Base-by-base conservation (phyloP, 139 green algal species). In the Volvox africanus region DNA sequence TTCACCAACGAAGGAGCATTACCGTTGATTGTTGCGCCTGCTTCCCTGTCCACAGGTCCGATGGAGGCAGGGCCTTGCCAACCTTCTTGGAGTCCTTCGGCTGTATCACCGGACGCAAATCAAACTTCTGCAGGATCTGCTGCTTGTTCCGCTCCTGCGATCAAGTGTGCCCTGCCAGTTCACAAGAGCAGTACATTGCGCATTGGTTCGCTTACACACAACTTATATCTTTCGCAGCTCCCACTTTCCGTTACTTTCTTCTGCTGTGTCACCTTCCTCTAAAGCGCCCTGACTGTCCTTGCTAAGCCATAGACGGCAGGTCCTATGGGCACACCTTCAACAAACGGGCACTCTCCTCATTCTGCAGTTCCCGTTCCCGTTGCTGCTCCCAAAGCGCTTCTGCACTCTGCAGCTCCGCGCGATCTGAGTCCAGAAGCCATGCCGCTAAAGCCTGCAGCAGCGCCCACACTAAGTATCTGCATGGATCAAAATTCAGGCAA, bases 51-150 rank as follows among this genome's bases (percentile, higher is more conserved):
- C 55, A 88, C 3, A 77, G 68, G 22, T 71, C 79, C 17, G 80
- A 32, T 33, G 77, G 3, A 14, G 77, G 67, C 26, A 0, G 33
- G 28, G 13, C 11, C 61, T 86, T 80, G 62, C 35, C n/a, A 0
- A 13, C 26, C 17, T 91, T 90, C 36, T 67, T 82, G 0, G 86
- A 32, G 19, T 83, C 78, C 35, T 62, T 61, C 1, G 78, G n/a
- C 18, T n/a, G 6, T 24, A 82, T 17, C 82, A 93, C 91, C 1
- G 81, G 36, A 26, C 78, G 75, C 22, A 93, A 67, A 76, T 92
- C 91, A 35, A 91, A 93, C 73, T 92, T 93, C 62, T 67, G 67
- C 28, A 87, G 32, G 61, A 83, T 82, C 20, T 88, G 73, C 76
- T 87, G 61, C 26, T 82, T 88, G 80, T 91, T 87, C 17, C n/a